Percentiles rank a stretch among this genome's conserved stretches.
Evolutionary conservation across 257 asterid species (phyloP).

Genomic region (Lycium ferocissimum): DNA sequence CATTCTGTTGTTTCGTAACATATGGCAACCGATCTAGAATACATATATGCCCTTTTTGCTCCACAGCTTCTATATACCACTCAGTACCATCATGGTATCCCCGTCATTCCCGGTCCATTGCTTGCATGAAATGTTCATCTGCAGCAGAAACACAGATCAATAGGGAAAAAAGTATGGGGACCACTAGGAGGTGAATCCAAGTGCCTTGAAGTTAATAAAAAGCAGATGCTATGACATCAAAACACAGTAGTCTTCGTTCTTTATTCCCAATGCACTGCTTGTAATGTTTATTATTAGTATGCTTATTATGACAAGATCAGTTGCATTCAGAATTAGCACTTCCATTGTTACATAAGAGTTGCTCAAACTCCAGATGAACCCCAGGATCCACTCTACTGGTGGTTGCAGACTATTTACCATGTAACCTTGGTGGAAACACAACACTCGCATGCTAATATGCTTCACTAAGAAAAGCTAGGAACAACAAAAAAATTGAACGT

Average conservation of each 20-base stretch:
- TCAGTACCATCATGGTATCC: constrained; percentile 29
- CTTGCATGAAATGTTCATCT: constrained; percentile 43
- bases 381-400: neutral
- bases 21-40: constrained; percentile 31
- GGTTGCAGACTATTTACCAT: neutral
- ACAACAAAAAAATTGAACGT: neutral
- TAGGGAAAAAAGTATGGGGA: neutral
- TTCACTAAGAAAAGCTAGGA: neutral
- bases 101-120: constrained; percentile 62
- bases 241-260: neutral
- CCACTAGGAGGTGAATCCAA: neutral
- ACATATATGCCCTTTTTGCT: neutral
- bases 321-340: neutral
- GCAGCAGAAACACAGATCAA: constrained; percentile 20
- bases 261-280: neutral
- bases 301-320: neutral
- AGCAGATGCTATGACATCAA: neutral
- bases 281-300: neutral
- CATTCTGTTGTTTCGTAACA: constrained; percentile 44
- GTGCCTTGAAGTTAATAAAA: neutral
- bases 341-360: neutral
- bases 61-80: constrained; percentile 24
- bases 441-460: neutral
- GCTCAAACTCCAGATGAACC: neutral
- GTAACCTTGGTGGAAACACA: neutral